These are phyloP conservation scores for Saturnispora bothae DNA, from an alignment of 805 yeast species.

Conservation along the genomic window DNA sequence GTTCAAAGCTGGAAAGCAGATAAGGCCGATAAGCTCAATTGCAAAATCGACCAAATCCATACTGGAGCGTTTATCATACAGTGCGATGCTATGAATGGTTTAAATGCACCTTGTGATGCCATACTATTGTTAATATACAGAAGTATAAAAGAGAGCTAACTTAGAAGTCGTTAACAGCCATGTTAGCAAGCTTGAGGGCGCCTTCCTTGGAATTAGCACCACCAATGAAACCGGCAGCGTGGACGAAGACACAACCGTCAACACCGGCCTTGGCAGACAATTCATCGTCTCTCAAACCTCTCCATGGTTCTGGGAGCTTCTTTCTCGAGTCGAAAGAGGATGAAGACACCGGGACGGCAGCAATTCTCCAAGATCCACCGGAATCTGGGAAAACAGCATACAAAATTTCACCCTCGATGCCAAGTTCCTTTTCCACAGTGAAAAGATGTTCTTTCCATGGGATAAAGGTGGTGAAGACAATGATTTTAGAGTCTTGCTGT, in stretches of 20 bases:
- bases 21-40: too few relatives aligned
- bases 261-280: constrained; percentile 69
- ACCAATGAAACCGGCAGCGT: constrained; percentile 96
- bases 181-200: constrained; percentile 60
- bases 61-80: too few relatives aligned
- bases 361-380: constrained; percentile 69
- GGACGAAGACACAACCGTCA: constrained; percentile 81
- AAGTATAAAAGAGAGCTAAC: too few relatives aligned
- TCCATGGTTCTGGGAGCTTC: constrained; percentile 82
- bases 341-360: constrained; percentile 78
- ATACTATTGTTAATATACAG: too few relatives aligned
- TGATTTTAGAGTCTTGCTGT: constrained; percentile 55
- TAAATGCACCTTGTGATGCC: too few relatives aligned
- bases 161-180: constrained; percentile 12
- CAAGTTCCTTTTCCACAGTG: constrained; percentile 52
- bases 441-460: constrained; percentile 96
- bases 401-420: constrained; percentile 44
- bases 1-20: too few relatives aligned
- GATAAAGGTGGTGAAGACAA: constrained; percentile 65
- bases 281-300: constrained; percentile 90
- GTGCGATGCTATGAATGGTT: too few relatives aligned
- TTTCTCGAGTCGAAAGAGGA: constrained; percentile 76
- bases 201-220: constrained; percentile 78
- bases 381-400: constrained; percentile 78
- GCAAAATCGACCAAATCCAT: too few relatives aligned